Percentiles rank a stretch among this genome's conserved stretches.
Conservation (phyloP, 2,329 filamentous ascomycete species). For the Akanthomyces lecanii region DNA sequence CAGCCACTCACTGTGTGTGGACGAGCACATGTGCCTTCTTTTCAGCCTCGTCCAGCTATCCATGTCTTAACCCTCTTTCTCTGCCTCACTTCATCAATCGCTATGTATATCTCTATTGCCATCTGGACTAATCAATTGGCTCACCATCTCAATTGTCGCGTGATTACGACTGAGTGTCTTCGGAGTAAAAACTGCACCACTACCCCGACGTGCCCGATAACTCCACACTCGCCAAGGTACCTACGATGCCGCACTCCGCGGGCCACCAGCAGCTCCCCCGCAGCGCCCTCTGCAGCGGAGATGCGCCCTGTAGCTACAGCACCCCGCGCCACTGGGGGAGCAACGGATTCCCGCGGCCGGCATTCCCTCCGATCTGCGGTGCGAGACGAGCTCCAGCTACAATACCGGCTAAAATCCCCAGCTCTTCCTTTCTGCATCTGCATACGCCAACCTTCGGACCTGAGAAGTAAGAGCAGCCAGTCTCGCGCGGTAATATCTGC, state of each 20-base stretch:
- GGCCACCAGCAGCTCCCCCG: constrained; percentile 5
- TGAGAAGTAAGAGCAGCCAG: not conserved
- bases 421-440: not conserved
- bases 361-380: constrained; percentile 16
- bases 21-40: too few species aligned
- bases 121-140: not conserved
- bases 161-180: not conserved
- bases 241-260: constrained; percentile 4
- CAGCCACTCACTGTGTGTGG: too few species aligned
- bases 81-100: too few species aligned
- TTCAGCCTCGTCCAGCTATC: too few species aligned
- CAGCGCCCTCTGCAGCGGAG: constrained; percentile 1
- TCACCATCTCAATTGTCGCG: not conserved
- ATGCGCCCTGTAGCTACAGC: not conserved
- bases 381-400: not conserved
- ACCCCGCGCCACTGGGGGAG: constrained; percentile 2
- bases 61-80: too few species aligned
- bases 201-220: not conserved
- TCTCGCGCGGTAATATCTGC: not conserved
- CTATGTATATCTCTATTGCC: not conserved
- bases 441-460: not conserved
- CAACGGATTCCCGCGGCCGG: constrained; percentile 14
- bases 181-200: constrained; percentile 3
- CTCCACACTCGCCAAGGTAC: constrained; percentile 1
- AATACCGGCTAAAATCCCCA: not conserved